A percentile compares a stretch with the other conserved stretches of the same genome.
Conservation (phyloP, 257 asterid genomes). For the Pogostemon cablin region DNA sequence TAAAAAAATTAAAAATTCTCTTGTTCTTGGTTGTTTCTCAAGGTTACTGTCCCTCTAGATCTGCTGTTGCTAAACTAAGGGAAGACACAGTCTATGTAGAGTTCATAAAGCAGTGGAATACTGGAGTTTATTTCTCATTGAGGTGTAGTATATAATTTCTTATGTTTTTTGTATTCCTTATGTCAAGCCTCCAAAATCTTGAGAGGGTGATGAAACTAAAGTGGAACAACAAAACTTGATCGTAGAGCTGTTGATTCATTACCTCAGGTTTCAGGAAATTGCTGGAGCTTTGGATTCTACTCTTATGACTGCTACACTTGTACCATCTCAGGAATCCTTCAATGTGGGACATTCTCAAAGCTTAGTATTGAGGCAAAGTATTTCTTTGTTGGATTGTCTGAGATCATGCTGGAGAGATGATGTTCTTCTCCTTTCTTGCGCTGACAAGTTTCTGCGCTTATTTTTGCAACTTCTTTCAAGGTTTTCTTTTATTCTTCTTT, state of each 20-base stretch:
- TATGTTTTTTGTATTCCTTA: conserved; percentile 7
- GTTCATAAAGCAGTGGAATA: conserved; percentile 94
- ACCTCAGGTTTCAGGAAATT: conserved; percentile 94
- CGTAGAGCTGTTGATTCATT: conserved; percentile 35
- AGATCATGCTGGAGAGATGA: conserved; percentile 93
- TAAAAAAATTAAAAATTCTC: conserved; percentile 20
- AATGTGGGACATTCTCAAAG: conserved; percentile 51
- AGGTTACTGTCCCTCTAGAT: conserved; percentile 79
- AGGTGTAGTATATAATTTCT: conserved; percentile 46
- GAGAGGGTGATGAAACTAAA: conserved; percentile 26
- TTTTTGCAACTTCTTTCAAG: conserved; percentile 93
- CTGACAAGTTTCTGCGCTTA: conserved; percentile 95
- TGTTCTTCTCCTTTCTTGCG: conserved; percentile 79
- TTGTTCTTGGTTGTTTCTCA: conserved; percentile 36
- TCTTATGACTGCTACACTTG: conserved; percentile 62
- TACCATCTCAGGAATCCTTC: conserved; percentile 48
- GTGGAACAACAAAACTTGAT: conserved; percentile 23
- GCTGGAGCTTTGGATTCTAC: conserved; percentile 97
- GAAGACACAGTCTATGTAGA: conserved; percentile 77
- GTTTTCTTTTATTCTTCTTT: conserved; percentile 31
- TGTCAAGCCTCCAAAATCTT: conserved; percentile 29
- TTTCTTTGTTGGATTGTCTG: conserved; percentile 67
- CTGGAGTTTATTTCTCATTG: conserved; percentile 88
- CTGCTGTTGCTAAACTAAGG: conserved; percentile 72
- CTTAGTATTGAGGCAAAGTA: conserved; percentile 74